Evolutionary conservation across 805 yeast species (phyloP).

Genomic region (Schizosaccharomyces cryophilus): DNA sequence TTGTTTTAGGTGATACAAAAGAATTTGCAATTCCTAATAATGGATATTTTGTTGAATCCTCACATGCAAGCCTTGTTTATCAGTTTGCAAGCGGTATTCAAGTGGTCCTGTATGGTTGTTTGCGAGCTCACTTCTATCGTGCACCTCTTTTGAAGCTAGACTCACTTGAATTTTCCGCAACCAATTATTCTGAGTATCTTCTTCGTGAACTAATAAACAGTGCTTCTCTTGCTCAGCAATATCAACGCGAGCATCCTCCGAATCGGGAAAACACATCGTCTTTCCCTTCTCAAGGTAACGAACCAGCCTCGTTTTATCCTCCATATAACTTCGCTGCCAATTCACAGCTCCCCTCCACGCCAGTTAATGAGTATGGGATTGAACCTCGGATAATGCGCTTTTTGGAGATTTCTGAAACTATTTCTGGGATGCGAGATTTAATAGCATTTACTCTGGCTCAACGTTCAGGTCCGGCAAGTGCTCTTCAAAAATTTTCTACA

Average conservation of each 20-base stretch:
- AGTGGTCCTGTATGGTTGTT: not conserved
- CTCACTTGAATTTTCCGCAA: not conserved
- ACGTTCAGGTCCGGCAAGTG: not conserved
- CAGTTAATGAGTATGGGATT: not conserved
- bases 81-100: not conserved
- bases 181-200: not conserved
- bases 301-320: no score
- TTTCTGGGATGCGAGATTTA: slow-evolving; percentile 2
- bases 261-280: no score
- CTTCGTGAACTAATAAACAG: not conserved
- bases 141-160: not conserved
- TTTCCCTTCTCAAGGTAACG: no score
- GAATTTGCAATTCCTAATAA: not conserved
- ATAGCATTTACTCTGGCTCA: not conserved
- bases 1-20: not conserved
- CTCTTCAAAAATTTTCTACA: not conserved
- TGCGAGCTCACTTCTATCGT: not conserved
- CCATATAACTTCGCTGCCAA: no score
- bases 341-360: not conserved
- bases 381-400: not conserved
- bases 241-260: no score
- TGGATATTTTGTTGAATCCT: not conserved
- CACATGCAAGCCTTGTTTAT: not conserved
- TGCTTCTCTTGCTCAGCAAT: not conserved
- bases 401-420: not conserved